These are phyloP conservation scores for Ustilago bromivora DNA, from an alignment of 1,284 basidiomycete genomes.

Conservation along the genomic window DNA sequence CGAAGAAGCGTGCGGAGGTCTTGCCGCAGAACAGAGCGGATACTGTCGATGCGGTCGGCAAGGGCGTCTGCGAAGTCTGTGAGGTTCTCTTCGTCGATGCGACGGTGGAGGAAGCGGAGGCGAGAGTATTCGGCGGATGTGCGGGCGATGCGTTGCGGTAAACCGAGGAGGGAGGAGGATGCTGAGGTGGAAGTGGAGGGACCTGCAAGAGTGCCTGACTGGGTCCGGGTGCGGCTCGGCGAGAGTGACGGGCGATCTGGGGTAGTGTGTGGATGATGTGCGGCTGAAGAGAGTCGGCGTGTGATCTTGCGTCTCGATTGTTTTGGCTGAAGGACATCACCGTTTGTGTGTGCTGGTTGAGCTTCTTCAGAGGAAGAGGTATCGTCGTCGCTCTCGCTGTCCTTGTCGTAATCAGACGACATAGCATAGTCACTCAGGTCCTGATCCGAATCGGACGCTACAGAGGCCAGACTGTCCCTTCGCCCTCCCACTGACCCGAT, in stretches of 20 bases:
- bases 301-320: constrained; percentile 19
- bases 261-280: background rate
- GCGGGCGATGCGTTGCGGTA: constrained; percentile 82
- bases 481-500: constrained; percentile 13
- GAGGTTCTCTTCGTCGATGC: constrained; percentile 81
- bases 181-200: constrained; percentile 7
- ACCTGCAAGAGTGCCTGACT: constrained; percentile 9
- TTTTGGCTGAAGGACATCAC: background rate
- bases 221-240: constrained; percentile 1
- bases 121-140: constrained; percentile 91
- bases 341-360: background rate
- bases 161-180: constrained; percentile 23
- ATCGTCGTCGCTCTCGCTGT: constrained; percentile 25
- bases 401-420: constrained; percentile 36
- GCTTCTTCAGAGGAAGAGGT: background rate
- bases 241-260: background rate
- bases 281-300: constrained; percentile 17
- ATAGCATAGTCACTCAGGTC: background rate
- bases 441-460: constrained; percentile 18
- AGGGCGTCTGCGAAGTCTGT: constrained; percentile 80
- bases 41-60: constrained; percentile 82
- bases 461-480: constrained; percentile 14
- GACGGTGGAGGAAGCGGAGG: constrained; percentile 86
- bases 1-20: constrained; percentile 85
- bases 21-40: constrained; percentile 82